phyloP scores from a whole-genome alignment of 2,329 filamentous ascomycete genomes.

The Alternaria postmessia region DNA sequence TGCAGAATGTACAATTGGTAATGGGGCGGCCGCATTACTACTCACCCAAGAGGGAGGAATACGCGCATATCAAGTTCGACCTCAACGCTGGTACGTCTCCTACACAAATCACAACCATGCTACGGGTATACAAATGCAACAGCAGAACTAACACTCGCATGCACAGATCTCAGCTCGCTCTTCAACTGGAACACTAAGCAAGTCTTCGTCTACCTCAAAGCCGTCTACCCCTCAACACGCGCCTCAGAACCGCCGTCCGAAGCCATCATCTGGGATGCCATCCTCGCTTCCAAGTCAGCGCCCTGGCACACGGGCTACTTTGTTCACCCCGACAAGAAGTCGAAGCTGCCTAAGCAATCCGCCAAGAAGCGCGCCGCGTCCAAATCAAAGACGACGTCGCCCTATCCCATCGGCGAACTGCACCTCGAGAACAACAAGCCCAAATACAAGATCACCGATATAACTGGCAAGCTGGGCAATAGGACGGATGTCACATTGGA shows the following conservation, averaged over 20 bases:
- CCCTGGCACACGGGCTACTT: slow-evolving; percentile 61
- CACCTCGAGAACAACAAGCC: slow-evolving; percentile 84
- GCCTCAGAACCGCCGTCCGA: slow-evolving; percentile 58
- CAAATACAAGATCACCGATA: slow-evolving; percentile 97
- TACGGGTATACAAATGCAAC: background rate
- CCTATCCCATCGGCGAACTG: slow-evolving; percentile 70
- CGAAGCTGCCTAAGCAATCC: slow-evolving; percentile 50
- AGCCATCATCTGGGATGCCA: slow-evolving; percentile 94
- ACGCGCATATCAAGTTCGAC: slow-evolving; percentile 92
- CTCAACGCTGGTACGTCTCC: slow-evolving; percentile 72
- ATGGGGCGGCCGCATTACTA: slow-evolving; percentile 97
- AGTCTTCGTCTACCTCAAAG: slow-evolving; percentile 94
- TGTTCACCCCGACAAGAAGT: slow-evolving; percentile 67
- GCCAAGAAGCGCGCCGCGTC: slow-evolving; percentile 26
- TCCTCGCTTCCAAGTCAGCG: slow-evolving; percentile 79
- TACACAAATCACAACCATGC: background rate
- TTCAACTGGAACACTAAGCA: slow-evolving; percentile 99
- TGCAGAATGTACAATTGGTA: slow-evolving; percentile 85
- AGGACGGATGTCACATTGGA: slow-evolving; percentile 77
- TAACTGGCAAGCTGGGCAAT: slow-evolving; percentile 78
- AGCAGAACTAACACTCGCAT: background rate
- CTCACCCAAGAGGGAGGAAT: slow-evolving; percentile 90
- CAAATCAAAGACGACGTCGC: slow-evolving; percentile 22
- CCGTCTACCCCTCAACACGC: slow-evolving; percentile 67
- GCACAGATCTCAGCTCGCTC: slow-evolving; percentile 79